Conservation (phyloP, 2,329 filamentous ascomycete species). For the Neopestalotiopsis sp. region DNA sequence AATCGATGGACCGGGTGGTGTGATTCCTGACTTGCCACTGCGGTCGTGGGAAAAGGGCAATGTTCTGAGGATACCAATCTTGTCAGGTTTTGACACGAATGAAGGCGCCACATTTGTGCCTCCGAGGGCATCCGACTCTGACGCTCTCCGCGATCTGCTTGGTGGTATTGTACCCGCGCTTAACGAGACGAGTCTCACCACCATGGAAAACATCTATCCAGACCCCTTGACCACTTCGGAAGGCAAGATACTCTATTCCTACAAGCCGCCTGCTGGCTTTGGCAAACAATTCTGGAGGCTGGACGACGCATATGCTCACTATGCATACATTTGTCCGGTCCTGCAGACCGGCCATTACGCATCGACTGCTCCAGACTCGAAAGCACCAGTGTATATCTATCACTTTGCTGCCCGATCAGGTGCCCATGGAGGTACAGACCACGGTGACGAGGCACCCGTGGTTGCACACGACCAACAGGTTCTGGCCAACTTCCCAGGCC, state of each 20-base stretch:
- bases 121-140: conserved; percentile 46
- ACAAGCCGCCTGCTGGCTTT: conserved; percentile 40
- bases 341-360: conserved; percentile 60
- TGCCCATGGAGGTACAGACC: conserved; percentile 46
- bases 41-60: conserved; percentile 59
- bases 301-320: conserved; percentile 66
- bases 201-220: conserved; percentile 66
- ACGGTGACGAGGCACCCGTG: conserved; percentile 50
- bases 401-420: conserved; percentile 59
- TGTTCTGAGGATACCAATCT: conserved; percentile 63
- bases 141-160: conserved; percentile 67
- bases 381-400: conserved; percentile 56
- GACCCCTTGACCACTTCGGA: conserved; percentile 51
- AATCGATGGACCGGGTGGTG: conserved; percentile 59
- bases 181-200: conserved; percentile 53
- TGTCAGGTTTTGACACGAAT: conserved; percentile 74
- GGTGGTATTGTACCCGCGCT: conserved; percentile 63
- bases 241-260: conserved; percentile 43
- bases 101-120: conserved; percentile 72
- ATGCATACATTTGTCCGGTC: conserved; percentile 68
- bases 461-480: conserved; percentile 47
- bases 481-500: conserved; percentile 40
- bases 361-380: conserved; percentile 28
- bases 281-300: conserved; percentile 62
- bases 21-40: conserved; percentile 63